phyloP scores from a whole-genome alignment of 257 asterid genomes.

The Perilla frutescens region DNA sequence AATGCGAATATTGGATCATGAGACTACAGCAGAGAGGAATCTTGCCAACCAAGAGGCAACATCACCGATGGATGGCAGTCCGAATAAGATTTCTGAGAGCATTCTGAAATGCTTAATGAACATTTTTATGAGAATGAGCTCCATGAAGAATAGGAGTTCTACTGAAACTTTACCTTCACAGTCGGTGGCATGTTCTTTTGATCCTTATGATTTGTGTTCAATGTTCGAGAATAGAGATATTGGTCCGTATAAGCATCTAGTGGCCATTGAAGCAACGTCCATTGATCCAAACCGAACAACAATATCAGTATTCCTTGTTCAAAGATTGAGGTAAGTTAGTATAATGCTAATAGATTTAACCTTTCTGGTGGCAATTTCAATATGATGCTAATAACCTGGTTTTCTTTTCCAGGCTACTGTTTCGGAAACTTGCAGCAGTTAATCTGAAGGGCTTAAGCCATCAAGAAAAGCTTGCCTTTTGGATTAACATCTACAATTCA shows the following conservation, averaged over 20 bases:
- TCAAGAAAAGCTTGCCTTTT: slow-evolving; percentile 92
- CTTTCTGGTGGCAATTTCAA: slow-evolving; percentile 6
- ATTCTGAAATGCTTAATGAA: slow-evolving; percentile 74
- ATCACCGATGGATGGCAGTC: slow-evolving; percentile 44
- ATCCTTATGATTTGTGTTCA: slow-evolving; percentile 67
- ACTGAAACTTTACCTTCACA: slow-evolving; percentile 54
- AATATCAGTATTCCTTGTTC: slow-evolving; percentile 67
- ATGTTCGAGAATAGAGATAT: slow-evolving; percentile 69
- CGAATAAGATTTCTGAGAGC: slow-evolving; percentile 78
- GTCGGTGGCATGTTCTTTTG: slow-evolving; percentile 44
- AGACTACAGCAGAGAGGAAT: slow-evolving; percentile 42
- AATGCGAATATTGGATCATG: slow-evolving; percentile 37
- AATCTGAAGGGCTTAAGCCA: slow-evolving; percentile 72
- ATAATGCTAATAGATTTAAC: not conserved
- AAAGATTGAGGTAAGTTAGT: slow-evolving; percentile 66
- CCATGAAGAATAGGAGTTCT: slow-evolving; percentile 52
- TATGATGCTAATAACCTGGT: slow-evolving; percentile 16
- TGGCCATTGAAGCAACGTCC: slow-evolving; percentile 59
- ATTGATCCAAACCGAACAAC: slow-evolving; percentile 69
- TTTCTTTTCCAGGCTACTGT: slow-evolving; percentile 57
- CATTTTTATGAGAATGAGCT: slow-evolving; percentile 72
- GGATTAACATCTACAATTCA: slow-evolving; percentile 91
- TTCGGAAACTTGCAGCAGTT: slow-evolving; percentile 66
- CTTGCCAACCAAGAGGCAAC: slow-evolving; percentile 39
- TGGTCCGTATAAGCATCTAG: slow-evolving; percentile 76